These are phyloP conservation scores for Phtheirospermum japonicum DNA, from an alignment of 257 asterid genomes.

Conservation along the genomic window DNA sequence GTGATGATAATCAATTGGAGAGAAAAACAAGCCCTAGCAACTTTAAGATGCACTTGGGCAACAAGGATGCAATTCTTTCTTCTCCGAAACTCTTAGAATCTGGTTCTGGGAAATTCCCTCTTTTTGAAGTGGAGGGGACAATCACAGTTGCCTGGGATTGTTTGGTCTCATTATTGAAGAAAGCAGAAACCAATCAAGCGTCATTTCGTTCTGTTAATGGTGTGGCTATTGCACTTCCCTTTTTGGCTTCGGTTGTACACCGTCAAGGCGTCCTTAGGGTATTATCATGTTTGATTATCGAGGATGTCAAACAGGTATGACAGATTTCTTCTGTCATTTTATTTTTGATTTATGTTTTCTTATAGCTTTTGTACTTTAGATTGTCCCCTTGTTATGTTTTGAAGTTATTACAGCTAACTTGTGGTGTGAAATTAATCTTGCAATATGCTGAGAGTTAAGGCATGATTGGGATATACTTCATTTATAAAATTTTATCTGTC, in stretches of 20 bases:
- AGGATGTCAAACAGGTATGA: slow-evolving; percentile 82
- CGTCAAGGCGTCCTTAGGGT: slow-evolving; percentile 88
- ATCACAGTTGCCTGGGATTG: slow-evolving; percentile 90
- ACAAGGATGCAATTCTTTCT: slow-evolving; percentile 83
- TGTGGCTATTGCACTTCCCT: slow-evolving; percentile 71
- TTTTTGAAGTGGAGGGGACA: slow-evolving; percentile 78
- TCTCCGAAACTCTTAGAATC: slow-evolving; percentile 88
- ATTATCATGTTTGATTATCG: slow-evolving; percentile 88
- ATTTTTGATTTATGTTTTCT: slow-evolving; percentile 6
- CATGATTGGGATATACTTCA: too few species aligned
- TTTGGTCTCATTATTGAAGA: slow-evolving; percentile 81
- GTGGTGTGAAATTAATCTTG: slow-evolving; percentile 13
- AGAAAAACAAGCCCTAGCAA: slow-evolving; percentile 67
- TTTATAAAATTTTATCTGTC: too few species aligned
- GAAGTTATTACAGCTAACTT: slow-evolving; percentile 21
- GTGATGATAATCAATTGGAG: slow-evolving; percentile 54
- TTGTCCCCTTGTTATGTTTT: slow-evolving; percentile 17
- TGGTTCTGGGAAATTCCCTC: slow-evolving; percentile 71
- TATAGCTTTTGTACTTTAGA: slow-evolving; percentile 4
- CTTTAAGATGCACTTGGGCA: slow-evolving; percentile 79
- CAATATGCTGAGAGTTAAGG: not conserved
- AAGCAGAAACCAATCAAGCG: slow-evolving; percentile 83
- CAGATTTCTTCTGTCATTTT: not conserved
- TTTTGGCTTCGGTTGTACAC: slow-evolving; percentile 80
- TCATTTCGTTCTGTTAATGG: slow-evolving; percentile 88